Evolutionary conservation across 2,329 filamentous ascomycete genomes (phyloP).

Genomic region (Teratosphaeria gauchensis): DNA sequence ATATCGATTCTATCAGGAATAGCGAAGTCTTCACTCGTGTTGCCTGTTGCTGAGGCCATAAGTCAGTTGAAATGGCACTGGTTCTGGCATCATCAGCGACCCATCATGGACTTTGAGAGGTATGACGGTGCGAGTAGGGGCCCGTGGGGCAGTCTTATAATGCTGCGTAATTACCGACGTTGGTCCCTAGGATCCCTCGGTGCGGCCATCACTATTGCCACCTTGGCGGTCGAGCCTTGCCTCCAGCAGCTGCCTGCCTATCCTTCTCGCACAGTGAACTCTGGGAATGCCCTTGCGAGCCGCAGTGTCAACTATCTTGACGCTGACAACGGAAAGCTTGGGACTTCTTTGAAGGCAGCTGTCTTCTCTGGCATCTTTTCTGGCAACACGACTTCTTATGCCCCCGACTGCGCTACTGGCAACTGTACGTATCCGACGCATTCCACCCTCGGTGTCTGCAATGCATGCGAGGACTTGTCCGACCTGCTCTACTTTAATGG

Average conservation of each 20-base stretch:
- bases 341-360: slow-evolving; percentile 3
- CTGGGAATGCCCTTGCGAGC: background rate
- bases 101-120: slow-evolving; percentile 8
- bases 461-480: slow-evolving; percentile 6
- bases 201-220: slow-evolving; percentile 5
- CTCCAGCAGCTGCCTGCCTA: slow-evolving; percentile 7
- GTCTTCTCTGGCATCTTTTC: slow-evolving; percentile 4
- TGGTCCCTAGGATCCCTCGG: slow-evolving; percentile 6
- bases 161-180: slow-evolving; percentile 2
- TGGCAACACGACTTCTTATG: background rate
- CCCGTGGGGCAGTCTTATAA: slow-evolving; percentile 9
- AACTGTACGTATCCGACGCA: slow-evolving; percentile 11
- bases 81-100: slow-evolving; percentile 5
- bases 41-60: slow-evolving; percentile 10
- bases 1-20: slow-evolving; percentile 7
- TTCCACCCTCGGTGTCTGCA: slow-evolving; percentile 8
- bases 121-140: slow-evolving; percentile 11
- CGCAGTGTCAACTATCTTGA: slow-evolving; percentile 1
- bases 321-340: background rate
- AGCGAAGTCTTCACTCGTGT: slow-evolving; percentile 7
- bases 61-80: slow-evolving; percentile 14
- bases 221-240: slow-evolving; percentile 6
- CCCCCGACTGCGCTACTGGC: slow-evolving; percentile 7
- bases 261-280: background rate
- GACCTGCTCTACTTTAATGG: background rate